Conservation (phyloP, 23 red algal genomes). For the Cyanidioschyzon merolae region DNA sequence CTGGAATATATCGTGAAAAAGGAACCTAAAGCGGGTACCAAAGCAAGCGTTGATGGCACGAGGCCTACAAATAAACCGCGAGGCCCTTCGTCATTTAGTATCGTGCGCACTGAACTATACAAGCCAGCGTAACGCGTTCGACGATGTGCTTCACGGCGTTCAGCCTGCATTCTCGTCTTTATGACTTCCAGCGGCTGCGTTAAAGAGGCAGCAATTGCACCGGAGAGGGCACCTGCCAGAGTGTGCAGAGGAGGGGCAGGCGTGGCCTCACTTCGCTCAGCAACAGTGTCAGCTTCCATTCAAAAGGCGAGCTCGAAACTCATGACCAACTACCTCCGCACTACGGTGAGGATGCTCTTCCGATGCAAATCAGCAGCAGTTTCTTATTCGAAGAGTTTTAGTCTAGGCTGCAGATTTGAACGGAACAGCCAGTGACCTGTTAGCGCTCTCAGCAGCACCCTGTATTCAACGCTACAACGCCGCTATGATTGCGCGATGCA, state of each 20-base stretch:
- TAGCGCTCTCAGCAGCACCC: no score
- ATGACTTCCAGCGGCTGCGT: slow-evolving; percentile 88
- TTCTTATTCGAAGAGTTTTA: no score
- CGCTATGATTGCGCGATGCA: no score
- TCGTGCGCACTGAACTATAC: slow-evolving; percentile 33
- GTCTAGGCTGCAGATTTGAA: no score
- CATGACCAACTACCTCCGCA: no score
- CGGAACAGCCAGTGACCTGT: no score
- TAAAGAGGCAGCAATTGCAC: slow-evolving; percentile 46
- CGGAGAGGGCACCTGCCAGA: slow-evolving; percentile 52
- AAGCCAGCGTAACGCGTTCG: slow-evolving; percentile 39
- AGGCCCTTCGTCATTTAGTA: slow-evolving; percentile 48
- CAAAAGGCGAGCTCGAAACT: no score
- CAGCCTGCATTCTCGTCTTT: slow-evolving; percentile 80
- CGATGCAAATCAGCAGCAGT: no score
- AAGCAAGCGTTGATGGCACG: slow-evolving; percentile 40
- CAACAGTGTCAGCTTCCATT: neutral
- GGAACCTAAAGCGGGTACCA: slow-evolving; percentile 3
- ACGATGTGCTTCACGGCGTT: slow-evolving; percentile 51
- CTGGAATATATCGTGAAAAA: slow-evolving; percentile 14
- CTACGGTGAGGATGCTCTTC: no score
- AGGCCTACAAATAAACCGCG: slow-evolving; percentile 59
- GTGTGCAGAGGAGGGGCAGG: slow-evolving; percentile 12
- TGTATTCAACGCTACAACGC: no score
- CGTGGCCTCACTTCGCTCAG: neutral